Percentiles rank a stretch among this genome's conserved stretches.
These are phyloP conservation scores for Porphyra umbilicalis DNA, from an alignment of 31 red algal species.

Conservation along the genomic window DNA sequence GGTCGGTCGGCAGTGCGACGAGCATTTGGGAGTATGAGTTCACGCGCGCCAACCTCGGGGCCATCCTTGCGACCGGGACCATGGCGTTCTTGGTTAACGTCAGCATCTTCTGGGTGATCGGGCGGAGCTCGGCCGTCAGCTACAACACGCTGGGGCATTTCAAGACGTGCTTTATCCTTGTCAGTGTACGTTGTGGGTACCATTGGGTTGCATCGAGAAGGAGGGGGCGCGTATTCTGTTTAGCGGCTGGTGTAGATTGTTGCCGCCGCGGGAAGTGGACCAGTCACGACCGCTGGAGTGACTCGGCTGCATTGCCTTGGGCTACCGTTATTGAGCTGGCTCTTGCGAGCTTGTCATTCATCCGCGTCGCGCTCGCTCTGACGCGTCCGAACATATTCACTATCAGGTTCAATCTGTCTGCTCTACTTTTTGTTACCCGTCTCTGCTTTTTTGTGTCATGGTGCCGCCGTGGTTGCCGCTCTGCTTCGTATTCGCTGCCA, in stretches of 20 bases:
- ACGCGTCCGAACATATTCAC: background rate
- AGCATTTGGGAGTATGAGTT: conserved; percentile 89
- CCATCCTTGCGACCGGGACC: conserved; percentile 53
- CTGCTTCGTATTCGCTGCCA: too few species aligned
- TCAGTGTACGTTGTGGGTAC: background rate
- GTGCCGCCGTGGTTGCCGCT: background rate
- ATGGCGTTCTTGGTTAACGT: conserved; percentile 90
- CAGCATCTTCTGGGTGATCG: conserved; percentile 93
- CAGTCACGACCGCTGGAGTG: too few species aligned
- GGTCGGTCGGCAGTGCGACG: conserved; percentile 14
- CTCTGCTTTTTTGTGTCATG: background rate
- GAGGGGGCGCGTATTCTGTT: too few species aligned
- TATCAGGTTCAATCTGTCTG: background rate
- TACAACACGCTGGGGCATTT: conserved; percentile 91
- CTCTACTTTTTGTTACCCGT: background rate
- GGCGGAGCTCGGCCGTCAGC: conserved; percentile 65
- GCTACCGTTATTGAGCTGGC: too few species aligned
- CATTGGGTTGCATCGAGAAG: too few species aligned
- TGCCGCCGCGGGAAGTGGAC: too few species aligned
- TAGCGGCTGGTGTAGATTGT: too few species aligned
- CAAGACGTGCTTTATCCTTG: conserved; percentile 56
- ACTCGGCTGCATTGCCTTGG: too few species aligned
- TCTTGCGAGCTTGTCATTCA: too few species aligned
- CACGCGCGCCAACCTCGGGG: conserved; percentile 15
- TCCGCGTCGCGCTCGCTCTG: background rate